Percentiles rank a stretch among this genome's conserved stretches.
phyloP scores from a whole-genome alignment of 176 grass and related monocot species.

The Melocanna baccifera region DNA sequence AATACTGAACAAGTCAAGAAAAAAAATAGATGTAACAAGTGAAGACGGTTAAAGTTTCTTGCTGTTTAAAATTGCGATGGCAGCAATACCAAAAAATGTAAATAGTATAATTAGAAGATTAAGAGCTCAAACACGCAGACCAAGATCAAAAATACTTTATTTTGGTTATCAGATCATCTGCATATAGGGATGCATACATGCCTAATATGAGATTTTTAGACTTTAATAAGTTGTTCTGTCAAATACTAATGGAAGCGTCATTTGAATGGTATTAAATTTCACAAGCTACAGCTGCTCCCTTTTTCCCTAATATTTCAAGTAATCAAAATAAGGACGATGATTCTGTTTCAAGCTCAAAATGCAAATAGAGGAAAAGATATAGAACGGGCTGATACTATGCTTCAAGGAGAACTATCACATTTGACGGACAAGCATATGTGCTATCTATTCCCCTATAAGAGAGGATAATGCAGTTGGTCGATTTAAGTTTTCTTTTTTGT shows the following conservation, averaged over 20 bases:
- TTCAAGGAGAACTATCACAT: conserved; percentile 6
- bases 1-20: conserved; percentile 64
- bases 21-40: conserved; percentile 43
- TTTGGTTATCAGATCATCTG: background rate
- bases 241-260: background rate
- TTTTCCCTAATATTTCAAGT: background rate
- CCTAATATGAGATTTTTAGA: background rate
- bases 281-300: background rate
- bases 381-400: background rate
- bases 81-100: background rate
- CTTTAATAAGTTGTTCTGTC: background rate
- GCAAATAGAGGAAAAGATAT: background rate
- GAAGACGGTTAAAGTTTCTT: background rate
- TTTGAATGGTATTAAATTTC: background rate
- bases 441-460: background rate
- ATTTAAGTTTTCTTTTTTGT: background rate
- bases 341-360: background rate
- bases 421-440: conserved; percentile 5
- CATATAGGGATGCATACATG: background rate
- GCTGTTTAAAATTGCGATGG: background rate
- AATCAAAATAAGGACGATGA: background rate
- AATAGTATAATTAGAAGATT: background rate
- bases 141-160: background rate
- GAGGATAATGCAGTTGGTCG: background rate
- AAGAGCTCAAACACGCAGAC: background rate